phyloP scores from a whole-genome alignment of 2,329 filamentous ascomycete species.

The Boeremia exigua region DNA sequence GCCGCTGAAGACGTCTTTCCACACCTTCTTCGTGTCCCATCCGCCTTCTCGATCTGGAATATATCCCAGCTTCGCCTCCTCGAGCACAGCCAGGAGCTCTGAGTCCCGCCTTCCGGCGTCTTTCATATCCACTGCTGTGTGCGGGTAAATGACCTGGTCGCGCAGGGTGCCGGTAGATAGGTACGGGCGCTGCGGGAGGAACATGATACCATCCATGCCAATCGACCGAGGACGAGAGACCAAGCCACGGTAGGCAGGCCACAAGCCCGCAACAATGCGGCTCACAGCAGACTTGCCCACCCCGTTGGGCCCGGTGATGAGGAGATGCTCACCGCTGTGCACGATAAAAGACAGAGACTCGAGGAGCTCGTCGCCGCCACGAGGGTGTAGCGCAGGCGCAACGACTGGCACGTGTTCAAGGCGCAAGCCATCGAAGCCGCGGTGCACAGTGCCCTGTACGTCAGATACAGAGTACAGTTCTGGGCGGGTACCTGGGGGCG shows the following conservation, averaged over 20 bases:
- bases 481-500: slow-evolving; percentile 67
- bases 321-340: slow-evolving; percentile 86
- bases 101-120: slow-evolving; percentile 77
- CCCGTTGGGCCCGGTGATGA: slow-evolving; percentile 94
- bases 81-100: slow-evolving; percentile 78
- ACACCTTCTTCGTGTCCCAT: slow-evolving; percentile 96
- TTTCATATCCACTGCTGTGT: slow-evolving; percentile 93
- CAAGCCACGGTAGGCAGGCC: slow-evolving; percentile 93
- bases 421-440: slow-evolving; percentile 91
- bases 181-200: slow-evolving; percentile 92
- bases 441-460: slow-evolving; percentile 90
- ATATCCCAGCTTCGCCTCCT: slow-evolving; percentile 86
- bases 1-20: slow-evolving; percentile 97
- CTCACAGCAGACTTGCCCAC: slow-evolving; percentile 91
- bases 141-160: slow-evolving; percentile 97
- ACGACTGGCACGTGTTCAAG: slow-evolving; percentile 93
- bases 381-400: slow-evolving; percentile 84
- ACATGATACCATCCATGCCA: slow-evolving; percentile 95
- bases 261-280: slow-evolving; percentile 86
- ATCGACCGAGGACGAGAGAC: slow-evolving; percentile 82
- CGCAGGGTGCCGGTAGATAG: slow-evolving; percentile 89
- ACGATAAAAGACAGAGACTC: slow-evolving; percentile 90
- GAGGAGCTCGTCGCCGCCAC: slow-evolving; percentile 88
- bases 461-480: slow-evolving; percentile 91
- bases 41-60: slow-evolving; percentile 90